These are phyloP conservation scores for Solanum medicagineum DNA, from an alignment of 257 asterid species.

Conservation along the genomic window DNA sequence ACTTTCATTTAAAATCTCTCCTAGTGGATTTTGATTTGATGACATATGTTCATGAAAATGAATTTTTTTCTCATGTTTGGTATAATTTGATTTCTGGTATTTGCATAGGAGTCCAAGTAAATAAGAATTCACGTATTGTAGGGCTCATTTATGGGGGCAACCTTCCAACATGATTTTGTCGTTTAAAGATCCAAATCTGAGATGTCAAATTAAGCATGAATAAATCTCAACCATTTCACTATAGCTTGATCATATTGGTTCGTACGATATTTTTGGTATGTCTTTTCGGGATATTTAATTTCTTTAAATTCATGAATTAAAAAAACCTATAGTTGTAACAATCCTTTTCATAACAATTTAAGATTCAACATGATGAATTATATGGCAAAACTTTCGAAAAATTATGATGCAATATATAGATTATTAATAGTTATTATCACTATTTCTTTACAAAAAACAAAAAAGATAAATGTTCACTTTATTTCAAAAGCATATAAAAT, in stretches of 20 bases:
- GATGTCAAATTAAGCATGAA: background rate
- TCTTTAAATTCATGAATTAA: background rate
- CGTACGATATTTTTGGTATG: background rate
- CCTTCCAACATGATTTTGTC: background rate
- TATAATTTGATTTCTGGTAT: no score
- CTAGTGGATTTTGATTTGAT: constrained; percentile 1
- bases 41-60: background rate
- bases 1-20: background rate
- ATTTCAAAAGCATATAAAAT: background rate
- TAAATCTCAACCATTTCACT: background rate
- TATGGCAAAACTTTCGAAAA: background rate
- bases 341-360: background rate
- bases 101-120: background rate
- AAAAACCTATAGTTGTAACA: background rate
- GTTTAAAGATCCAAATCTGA: rapidly evolving
- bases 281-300: background rate
- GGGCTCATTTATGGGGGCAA: rapidly evolving
- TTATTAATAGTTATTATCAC: background rate
- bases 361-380: background rate
- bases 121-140: background rate
- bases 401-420: background rate
- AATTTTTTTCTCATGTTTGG: background rate
- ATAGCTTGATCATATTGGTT: background rate
- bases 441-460: background rate
- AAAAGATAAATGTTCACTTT: background rate